phyloP scores from a whole-genome alignment of 768 basidiomycete genomes.

The Fistulinella prunicolor region DNA sequence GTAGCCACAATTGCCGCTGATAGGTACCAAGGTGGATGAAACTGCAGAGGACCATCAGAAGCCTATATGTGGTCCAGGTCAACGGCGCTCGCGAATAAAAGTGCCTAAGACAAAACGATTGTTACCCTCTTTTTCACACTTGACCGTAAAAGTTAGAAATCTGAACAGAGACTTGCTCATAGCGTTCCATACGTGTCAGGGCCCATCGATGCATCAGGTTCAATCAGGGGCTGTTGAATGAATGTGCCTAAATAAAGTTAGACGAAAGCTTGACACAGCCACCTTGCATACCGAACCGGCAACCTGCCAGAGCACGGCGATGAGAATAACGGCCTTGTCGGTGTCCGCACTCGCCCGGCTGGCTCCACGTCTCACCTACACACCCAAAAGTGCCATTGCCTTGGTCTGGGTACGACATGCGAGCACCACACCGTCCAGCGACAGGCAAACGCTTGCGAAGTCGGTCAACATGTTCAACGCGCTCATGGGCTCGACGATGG shows the following conservation, averaged over 20 bases:
- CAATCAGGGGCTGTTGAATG: no score
- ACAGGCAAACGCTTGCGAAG: slow-evolving; percentile 23
- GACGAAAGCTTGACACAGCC: neutral
- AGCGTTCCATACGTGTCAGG: no score
- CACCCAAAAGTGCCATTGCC: neutral
- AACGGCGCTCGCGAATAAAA: neutral
- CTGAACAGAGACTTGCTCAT: no score
- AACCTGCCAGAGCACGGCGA: slow-evolving; percentile 1
- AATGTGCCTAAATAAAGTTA: no score
- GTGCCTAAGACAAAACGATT: neutral
- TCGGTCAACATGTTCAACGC: slow-evolving; percentile 21
- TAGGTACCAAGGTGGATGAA: slow-evolving; percentile 2
- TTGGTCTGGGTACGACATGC: slow-evolving; percentile 11
- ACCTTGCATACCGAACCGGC: no score
- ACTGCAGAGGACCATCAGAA: neutral
- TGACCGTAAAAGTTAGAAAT: no score
- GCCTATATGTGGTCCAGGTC: slow-evolving; percentile 1
- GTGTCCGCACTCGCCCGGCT: neutral
- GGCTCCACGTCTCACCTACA: neutral
- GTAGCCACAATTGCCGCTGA: neutral
- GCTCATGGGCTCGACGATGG: slow-evolving; percentile 22
- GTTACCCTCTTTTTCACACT: no score
- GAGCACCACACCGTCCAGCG: slow-evolving; percentile 16
- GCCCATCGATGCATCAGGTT: no score
- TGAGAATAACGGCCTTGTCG: slow-evolving; percentile 9